Conservation (phyloP, 208 protist species). For the Leptomonas seymouri region DNA sequence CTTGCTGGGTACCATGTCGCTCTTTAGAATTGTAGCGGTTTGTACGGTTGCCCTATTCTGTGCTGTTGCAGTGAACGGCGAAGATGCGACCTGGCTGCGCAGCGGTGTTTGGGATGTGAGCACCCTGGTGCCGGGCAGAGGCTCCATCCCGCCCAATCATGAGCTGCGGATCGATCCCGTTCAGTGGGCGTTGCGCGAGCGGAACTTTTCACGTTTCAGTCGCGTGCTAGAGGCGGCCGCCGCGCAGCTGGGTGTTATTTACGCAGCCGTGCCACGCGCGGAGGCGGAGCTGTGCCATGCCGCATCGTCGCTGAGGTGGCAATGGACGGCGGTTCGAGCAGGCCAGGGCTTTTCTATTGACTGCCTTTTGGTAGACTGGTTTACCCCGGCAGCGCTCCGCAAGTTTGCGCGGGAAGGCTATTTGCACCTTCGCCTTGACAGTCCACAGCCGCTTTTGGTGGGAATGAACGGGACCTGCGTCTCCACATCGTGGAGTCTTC, state of each 20-base stretch:
- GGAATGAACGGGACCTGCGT: conserved; percentile 24
- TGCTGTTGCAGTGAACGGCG: not conserved
- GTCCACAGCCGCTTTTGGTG: conserved; percentile 26
- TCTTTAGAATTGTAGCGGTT: not conserved
- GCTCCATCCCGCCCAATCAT: conserved; percentile 20
- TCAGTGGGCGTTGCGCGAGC: conserved; percentile 9
- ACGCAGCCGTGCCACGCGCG: conserved; percentile 16
- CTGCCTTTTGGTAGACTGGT: conserved; percentile 6
- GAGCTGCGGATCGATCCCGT: conserved; percentile 13
- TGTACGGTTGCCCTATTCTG: not conserved
- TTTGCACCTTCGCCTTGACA: conserved; percentile 20
- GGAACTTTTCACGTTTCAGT: not conserved
- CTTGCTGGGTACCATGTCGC: not conserved
- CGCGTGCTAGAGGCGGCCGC: conserved; percentile 12
- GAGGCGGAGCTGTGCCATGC: conserved; percentile 20
- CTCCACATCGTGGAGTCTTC: conserved; percentile 22
- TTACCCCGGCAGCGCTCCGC: conserved; percentile 3
- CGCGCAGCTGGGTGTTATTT: conserved; percentile 16
- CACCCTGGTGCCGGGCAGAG: conserved; percentile 28
- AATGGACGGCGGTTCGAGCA: not conserved
- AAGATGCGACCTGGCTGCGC: not conserved
- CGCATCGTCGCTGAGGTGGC: not conserved
- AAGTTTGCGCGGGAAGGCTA: not conserved
- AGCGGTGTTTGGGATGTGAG: conserved; percentile 31
- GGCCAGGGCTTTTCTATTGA: conserved; percentile 3